phyloP scores from a whole-genome alignment of 441 rosid species.

The Sinapis alba region DNA sequence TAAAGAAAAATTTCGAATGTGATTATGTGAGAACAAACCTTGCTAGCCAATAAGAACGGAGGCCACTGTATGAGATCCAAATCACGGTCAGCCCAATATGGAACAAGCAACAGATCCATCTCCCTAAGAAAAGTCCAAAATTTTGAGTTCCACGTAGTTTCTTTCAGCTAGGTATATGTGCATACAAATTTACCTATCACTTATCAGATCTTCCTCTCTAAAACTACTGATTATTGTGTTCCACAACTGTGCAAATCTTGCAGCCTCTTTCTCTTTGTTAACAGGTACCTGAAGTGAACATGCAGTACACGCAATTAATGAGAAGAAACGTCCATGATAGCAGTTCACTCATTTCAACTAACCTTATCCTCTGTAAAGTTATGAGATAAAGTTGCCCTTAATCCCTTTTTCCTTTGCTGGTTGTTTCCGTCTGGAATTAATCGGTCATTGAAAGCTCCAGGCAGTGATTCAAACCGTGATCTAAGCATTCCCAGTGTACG shows the following conservation, averaged over 20 bases:
- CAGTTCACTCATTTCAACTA: constrained; percentile 16
- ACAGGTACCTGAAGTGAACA: constrained; percentile 54
- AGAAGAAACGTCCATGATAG: constrained; percentile 4
- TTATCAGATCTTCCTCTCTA: constrained; percentile 97
- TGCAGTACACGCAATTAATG: constrained; percentile 13
- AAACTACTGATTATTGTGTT: constrained; percentile 95
- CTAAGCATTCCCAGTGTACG: constrained; percentile 99
- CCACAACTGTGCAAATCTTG: constrained; percentile 99
- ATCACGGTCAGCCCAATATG: constrained; percentile 99
- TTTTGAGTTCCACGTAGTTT: constrained; percentile 12
- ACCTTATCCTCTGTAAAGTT: constrained; percentile 59
- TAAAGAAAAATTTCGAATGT: constrained; percentile 8
- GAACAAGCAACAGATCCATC: constrained; percentile 97
- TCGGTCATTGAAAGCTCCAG: constrained; percentile 85
- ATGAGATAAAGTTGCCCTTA: constrained; percentile 71
- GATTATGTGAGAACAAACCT: constrained; percentile 54
- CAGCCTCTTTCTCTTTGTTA: constrained; percentile 82
- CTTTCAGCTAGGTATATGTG: constrained; percentile 4
- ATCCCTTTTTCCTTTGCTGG: constrained; percentile 74
- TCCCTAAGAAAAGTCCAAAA: constrained; percentile 59
- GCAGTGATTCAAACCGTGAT: constrained; percentile 90
- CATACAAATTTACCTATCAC: constrained; percentile 56
- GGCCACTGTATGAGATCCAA: constrained; percentile 96
- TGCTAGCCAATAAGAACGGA: constrained; percentile 99
- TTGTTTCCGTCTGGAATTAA: constrained; percentile 79